Evolutionary conservation across 2,329 filamentous ascomycete species (phyloP), one percentile per base, ranked within the genome.

Genomic region (Fragosphaeria purpurea): DNA sequence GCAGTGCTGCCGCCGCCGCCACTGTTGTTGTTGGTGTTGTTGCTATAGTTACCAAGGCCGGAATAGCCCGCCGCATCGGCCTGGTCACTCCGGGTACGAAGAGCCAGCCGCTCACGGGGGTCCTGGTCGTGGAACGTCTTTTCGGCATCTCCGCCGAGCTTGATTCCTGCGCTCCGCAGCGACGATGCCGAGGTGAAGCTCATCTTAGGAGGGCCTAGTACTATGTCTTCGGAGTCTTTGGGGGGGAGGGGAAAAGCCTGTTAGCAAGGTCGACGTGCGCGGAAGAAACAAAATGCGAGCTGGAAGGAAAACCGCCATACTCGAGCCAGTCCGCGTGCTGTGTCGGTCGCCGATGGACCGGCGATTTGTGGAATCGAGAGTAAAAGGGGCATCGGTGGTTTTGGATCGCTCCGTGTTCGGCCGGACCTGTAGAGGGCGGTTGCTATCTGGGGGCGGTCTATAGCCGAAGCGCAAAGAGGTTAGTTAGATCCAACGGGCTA

Each of bases 151-250:
- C 73, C 67, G 11, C 69, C 67, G 53, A 46, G 11, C 39, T 74
- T 72, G 48, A 67, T 64, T 31, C 60, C 60, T 50, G 68, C 58
- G 41, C 61, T 64, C 54, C 79, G 75, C 48, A 73, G 67, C 35
- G 78, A 72, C 52, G 85, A 86, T 30, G 84, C 78, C 1, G 89
- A 94, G 48, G 87, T 80, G 66, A 96, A 95, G 43, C 82, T 80
- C 44, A 82, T 87, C 65, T 87, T 86, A 2, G 89, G 87, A 22
- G 89, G 89, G 11, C 87, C 89, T 52, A 95, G 84, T 52, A 93
- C 77, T 52, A 94, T 85, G 56, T 94, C 88, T 60, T 95, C 90
- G 60, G 79, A 70, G 64, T 79, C 81, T 85, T n/a, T 2, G 35
- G 22, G 22, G 22, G 22, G 22, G 22, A 22, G 22, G 22, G 33